These are phyloP conservation scores for Begonia peltatifolia DNA, from an alignment of 306 rosid species.

Conservation along the genomic window DNA sequence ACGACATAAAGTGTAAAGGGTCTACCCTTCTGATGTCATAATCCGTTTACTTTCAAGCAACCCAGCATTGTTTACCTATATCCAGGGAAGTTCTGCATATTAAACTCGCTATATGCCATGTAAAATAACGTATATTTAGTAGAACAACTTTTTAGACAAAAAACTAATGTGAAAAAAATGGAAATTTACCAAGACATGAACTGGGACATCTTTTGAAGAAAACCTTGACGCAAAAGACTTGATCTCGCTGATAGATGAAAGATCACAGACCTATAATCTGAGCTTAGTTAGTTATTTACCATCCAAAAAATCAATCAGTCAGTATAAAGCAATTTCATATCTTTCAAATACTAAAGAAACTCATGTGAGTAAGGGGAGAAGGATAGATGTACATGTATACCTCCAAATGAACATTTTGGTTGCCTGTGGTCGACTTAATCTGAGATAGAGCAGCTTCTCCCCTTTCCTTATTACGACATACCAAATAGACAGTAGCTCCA, in stretches of 20 bases:
- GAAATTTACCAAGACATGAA: slow-evolving; percentile 62
- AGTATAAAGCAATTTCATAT: too few relatives aligned
- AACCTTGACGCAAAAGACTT: slow-evolving; percentile 57
- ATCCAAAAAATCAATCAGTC: neutral
- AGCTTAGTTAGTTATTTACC: slow-evolving; percentile 8
- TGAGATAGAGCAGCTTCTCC: slow-evolving; percentile 79
- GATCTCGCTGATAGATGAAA: slow-evolving; percentile 60
- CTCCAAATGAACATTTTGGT: slow-evolving; percentile 66
- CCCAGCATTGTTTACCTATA: slow-evolving; percentile 90
- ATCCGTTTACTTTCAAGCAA: slow-evolving; percentile 50
- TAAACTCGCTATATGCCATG: slow-evolving; percentile 4
- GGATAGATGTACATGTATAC: slow-evolving; percentile 13
- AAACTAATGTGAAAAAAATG: slow-evolving; percentile 10
- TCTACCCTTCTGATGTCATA: slow-evolving; percentile 80
- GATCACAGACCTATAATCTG: slow-evolving; percentile 55
- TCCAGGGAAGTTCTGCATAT: slow-evolving; percentile 7
- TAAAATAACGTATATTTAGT: neutral
- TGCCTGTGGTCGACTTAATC: slow-evolving; percentile 66
- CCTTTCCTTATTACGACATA: slow-evolving; percentile 79
- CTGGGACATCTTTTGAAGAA: slow-evolving; percentile 46
- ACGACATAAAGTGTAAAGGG: neutral
- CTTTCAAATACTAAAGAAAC: neutral
- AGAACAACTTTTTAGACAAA: slow-evolving; percentile 36
- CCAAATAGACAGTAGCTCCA: slow-evolving; percentile 71
- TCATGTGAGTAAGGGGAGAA: neutral